Evolutionary conservation across 352 stramenopile genomes (phyloP), one percentile per base, ranked within the genome.

Genomic region (Thraustochytrium sp.): DNA sequence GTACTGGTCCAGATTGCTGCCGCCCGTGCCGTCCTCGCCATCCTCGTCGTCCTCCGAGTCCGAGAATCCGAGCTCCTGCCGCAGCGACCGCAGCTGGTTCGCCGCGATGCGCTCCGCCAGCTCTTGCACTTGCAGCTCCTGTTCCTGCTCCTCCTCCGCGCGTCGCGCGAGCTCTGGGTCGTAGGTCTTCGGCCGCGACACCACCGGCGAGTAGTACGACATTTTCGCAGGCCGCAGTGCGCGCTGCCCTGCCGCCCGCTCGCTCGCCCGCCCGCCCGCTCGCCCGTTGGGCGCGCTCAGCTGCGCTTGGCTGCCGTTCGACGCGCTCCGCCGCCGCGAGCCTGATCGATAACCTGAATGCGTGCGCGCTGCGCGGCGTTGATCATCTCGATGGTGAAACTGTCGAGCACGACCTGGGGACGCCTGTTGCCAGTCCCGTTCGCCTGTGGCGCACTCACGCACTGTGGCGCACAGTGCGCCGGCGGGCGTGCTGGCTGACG

Each of bases 241-340:
- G n/a, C n/a, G n/a, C n/a, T n/a, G n/a, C n/a, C n/a, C n/a, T n/a
- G n/a, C n/a, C n/a, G n/a, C n/a, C n/a, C n/a, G n/a, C n/a, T n/a
- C n/a, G n/a, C n/a, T n/a, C n/a, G n/a, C n/a, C n/a, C n/a, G n/a
- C n/a, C n/a, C n/a, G n/a, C n/a, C n/a, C n/a, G n/a, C n/a, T n/a
- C n/a, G n/a, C n/a, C n/a, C n/a, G n/a, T n/a, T n/a, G 42, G 90
- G 91, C 0, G 88, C 91, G n/a, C 90, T 93, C 82, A 87, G 91
- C 13, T 90, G 90, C 13, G 90, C 90, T 9, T 85, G 86, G 44
- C 62, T 89, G 51, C 88, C 88, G 53, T 86, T 65, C 72, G 91
- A 86, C 84, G 86, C 76, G 54, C 86, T 88, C 59, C 91, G 91
- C 2, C n/a, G n/a, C n/a, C n/a, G n/a, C n/a, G n/a, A n/a, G n/a